phyloP scores from a whole-genome alignment of 139 green algal genomes.

The Nannochloris sp. region DNA sequence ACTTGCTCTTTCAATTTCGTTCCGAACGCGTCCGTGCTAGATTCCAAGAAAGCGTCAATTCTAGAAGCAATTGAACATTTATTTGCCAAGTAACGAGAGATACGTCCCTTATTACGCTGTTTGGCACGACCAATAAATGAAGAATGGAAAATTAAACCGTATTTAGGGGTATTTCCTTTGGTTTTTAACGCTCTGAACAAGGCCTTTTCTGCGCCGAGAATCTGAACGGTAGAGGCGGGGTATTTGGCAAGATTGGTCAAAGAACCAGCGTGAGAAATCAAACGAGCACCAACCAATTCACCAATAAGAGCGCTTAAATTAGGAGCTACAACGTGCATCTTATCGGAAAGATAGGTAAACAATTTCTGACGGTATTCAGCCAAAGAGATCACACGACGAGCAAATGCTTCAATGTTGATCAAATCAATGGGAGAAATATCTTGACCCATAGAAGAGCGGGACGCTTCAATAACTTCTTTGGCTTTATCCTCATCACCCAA shows the following conservation, averaged over 20 bases:
- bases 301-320: slow-evolving; percentile 95
- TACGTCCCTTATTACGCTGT: slow-evolving; percentile 95
- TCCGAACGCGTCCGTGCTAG: slow-evolving; percentile 77
- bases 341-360: slow-evolving; percentile 25
- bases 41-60: slow-evolving; percentile 95
- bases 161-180: slow-evolving; percentile 98
- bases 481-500: slow-evolving; percentile 81
- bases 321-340: slow-evolving; percentile 86
- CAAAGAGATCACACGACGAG: slow-evolving; percentile 84
- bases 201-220: slow-evolving; percentile 99
- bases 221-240: slow-evolving; percentile 96
- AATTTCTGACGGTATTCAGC: slow-evolving; percentile 83
- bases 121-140: slow-evolving; percentile 95
- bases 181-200: slow-evolving; percentile 99
- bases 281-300: slow-evolving; percentile 90
- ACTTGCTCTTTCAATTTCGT: slow-evolving; percentile 95
- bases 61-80: slow-evolving; percentile 95
- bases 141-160: slow-evolving; percentile 98
- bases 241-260: slow-evolving; percentile 98
- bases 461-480: slow-evolving; percentile 48
- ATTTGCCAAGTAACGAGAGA: slow-evolving; percentile 96
- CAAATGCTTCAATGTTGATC: slow-evolving; percentile 97
- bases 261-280: slow-evolving; percentile 89
- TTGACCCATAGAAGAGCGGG: slow-evolving; percentile 13
- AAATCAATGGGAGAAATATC: slow-evolving; percentile 97